Base-by-base conservation (phyloP, 306 rosid genomes). In the Sesbania bispinosa region DNA sequence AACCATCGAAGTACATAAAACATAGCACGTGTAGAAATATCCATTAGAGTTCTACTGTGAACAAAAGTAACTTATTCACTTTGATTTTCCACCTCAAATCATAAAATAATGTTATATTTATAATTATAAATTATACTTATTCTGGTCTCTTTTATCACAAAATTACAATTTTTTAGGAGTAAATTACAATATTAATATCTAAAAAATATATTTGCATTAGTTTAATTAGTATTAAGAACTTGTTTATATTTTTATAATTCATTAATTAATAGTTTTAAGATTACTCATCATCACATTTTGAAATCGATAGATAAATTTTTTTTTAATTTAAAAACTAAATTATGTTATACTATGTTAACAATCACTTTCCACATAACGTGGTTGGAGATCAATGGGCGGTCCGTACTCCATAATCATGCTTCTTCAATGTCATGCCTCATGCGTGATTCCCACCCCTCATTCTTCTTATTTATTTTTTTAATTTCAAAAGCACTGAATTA, bases 321-420 rank as follows among this genome's bases (percentile, higher is more conserved):
- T 4, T 19, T 18, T 36, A 8, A 4, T 33, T 61, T 61, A 38
- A 38, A 20, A 6, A 1, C 0, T 10, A 2, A 33, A 4, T 38
- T 36, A 29, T 18, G 29, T 47, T 33, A 29, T 10, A 47, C n/a
- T 16, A 6, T 30, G n/a, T n/a, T n/a, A 27, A 55, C 6, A 5
- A 46, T 10, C 10, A 61, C 15, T 43, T 43, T 4, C 32, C 71
- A 15, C 14, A 45, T 15, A 29, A 16, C 19, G 35, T 27, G 45
- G 71, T 1, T 65, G 16, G 14, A 27, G 58, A 66, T 66, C 10
- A 29, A 65, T 26, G 41, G 70, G 27, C 70, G 70, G 71, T 27
- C 9, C 54, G 27, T 9, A 24, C 24, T 43, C 54, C 33, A 63
- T 23, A 24, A 63, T 64, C 33, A 10, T 5, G 59, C n/a, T n/a